Base-by-base conservation (phyloP, 2,329 filamentous ascomycete genomes). In the Phaeophleospora eucalypticola region DNA sequence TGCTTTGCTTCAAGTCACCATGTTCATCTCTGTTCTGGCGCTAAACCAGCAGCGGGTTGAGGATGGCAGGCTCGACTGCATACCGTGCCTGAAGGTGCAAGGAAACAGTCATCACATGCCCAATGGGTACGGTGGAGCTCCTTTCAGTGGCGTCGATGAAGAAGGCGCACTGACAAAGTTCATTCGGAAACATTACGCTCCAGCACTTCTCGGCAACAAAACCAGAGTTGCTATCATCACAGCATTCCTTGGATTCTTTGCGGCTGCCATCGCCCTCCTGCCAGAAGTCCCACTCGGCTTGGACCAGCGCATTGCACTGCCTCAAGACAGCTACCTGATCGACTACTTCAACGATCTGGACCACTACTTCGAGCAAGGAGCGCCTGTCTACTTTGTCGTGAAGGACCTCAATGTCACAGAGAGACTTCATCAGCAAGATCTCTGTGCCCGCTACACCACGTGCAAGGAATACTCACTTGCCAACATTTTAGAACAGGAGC, bases 301-400 rank as follows among this genome's bases (percentile, higher is more conserved):
- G 20, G 93, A 98, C 62, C 93, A 98, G 70, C 83, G 93, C 15
- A 91, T 96, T 45, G 93, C 93, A 9, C 86, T 98, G 48, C 93
- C 93, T 0, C 87, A 87, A 54, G 90, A 88, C 60, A 97, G 91
- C 1, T 98, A 98, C 65, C 75, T 98, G 41, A 95, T 98, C 52
- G 82, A 86, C 8, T 98, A 95, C 68, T 98, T 98, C 70, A 89
- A 97, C 62, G 93, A 98, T 65, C 74, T 98, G 21, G 95, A 96
- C 65, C 82, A 83, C 49, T 98, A 98, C 65, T 86, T 97, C 59
- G 87, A 90, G 51, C 84, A 83, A 14, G 94, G 93, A 0, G 91
- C 93, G 40, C 93, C 93, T 0, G 89, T 98, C 6, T 98, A 97
- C 68, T 98, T 98, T 66, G 89, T 98, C 37, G 89, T 90, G 2